Conservation (phyloP, 108 stramenopile genomes). For the Nitzschia sp. region DNA sequence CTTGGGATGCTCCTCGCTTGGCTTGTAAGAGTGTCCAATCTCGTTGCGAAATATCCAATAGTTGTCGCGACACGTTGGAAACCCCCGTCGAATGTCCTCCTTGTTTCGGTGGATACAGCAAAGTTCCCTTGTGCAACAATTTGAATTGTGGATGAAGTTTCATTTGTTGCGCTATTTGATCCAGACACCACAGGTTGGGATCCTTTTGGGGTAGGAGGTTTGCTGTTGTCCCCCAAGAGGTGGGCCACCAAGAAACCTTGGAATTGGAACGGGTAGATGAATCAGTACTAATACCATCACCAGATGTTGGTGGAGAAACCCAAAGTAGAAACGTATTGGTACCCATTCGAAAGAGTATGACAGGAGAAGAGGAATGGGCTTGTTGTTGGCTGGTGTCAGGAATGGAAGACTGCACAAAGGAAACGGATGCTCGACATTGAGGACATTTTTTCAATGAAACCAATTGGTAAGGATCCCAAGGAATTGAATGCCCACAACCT, state of each 20-base stretch:
- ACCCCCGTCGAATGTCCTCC: background rate
- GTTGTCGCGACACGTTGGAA: background rate
- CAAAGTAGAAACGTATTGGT: background rate
- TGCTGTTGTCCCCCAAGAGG: background rate
- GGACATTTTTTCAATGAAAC: constrained; percentile 6
- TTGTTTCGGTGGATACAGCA: constrained; percentile 1
- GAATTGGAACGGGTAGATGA: background rate
- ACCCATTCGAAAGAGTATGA: background rate
- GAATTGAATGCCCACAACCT: constrained; percentile 13
- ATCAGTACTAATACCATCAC: too few species aligned
- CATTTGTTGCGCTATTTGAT: background rate
- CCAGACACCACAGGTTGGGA: background rate
- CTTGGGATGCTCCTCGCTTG: background rate
- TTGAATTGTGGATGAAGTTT: constrained; percentile 5
- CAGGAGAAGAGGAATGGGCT: background rate
- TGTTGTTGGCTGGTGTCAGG: too few species aligned
- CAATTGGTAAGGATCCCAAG: constrained; percentile 5
- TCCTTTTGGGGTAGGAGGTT: background rate
- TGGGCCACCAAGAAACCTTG: background rate
- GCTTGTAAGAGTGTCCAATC: background rate
- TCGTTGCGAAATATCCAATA: constrained; percentile 1
- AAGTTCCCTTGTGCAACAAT: constrained; percentile 16
- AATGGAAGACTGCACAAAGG: background rate
- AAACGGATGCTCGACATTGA: background rate
- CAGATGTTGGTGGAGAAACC: background rate